phyloP scores from a whole-genome alignment of 2,329 filamentous ascomycete species.

The Blumeriella jaapii region DNA sequence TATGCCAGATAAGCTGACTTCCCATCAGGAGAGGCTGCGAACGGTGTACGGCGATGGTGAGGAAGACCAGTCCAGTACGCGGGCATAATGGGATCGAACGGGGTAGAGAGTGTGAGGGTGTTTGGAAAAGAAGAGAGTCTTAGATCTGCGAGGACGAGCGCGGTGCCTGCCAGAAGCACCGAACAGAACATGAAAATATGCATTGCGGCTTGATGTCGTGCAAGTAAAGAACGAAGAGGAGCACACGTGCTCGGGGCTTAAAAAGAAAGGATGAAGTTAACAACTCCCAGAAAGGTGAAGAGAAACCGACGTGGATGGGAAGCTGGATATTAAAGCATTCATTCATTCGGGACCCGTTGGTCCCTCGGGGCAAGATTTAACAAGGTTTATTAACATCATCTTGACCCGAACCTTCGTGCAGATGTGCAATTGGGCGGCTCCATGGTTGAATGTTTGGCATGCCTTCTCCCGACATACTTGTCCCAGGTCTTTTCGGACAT shows the following conservation, averaged over 20 bases:
- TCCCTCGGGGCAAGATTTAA: no score
- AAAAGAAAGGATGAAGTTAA: slow-evolving; percentile 1
- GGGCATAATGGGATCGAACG: slow-evolving; percentile 45
- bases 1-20: slow-evolving; percentile 49
- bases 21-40: slow-evolving; percentile 49
- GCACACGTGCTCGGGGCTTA: slow-evolving; percentile 9
- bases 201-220: slow-evolving; percentile 10
- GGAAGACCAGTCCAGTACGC: slow-evolving; percentile 51
- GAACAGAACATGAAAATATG: slow-evolving; percentile 18
- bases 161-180: slow-evolving; percentile 15
- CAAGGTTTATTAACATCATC: no score
- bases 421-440: no score
- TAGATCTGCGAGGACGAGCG: slow-evolving; percentile 13
- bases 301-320: background rate
- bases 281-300: no score
- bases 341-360: no score
- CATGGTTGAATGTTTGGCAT: no score
- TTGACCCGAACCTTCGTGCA: no score
- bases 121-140: slow-evolving; percentile 28
- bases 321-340: no score
- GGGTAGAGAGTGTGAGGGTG: slow-evolving; percentile 35
- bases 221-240: slow-evolving; percentile 14
- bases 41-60: slow-evolving; percentile 51
- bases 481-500: no score
- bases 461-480: no score